These are phyloP conservation scores for Fusarium nelsonii DNA, from an alignment of 2,329 filamentous ascomycete species.

Conservation along the genomic window DNA sequence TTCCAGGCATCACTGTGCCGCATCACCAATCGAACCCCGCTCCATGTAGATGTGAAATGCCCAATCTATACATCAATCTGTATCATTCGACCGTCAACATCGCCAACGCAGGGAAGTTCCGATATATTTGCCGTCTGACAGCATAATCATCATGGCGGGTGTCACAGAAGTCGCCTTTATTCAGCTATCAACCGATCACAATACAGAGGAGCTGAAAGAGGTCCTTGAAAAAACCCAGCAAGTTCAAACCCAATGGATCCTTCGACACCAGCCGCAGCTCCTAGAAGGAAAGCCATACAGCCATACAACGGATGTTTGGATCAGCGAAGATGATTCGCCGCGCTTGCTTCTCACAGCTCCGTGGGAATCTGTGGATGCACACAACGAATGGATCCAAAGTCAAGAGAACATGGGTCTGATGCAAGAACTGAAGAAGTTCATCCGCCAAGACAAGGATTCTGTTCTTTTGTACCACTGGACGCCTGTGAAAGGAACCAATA, in stretches of 20 bases:
- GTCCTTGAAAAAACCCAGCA: conserved; percentile 50
- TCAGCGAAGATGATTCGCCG: conserved; percentile 53
- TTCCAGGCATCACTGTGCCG: conserved; percentile 16
- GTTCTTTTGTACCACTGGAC: conserved; percentile 59
- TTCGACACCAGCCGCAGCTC: conserved; percentile 53
- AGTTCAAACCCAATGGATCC: conserved; percentile 58
- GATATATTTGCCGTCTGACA: not conserved
- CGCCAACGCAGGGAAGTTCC: not conserved
- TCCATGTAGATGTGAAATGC: conserved; percentile 19
- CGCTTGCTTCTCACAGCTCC: conserved; percentile 59
- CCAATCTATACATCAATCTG: conserved; percentile 9
- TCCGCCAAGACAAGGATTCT: conserved; percentile 50
- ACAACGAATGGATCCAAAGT: conserved; percentile 59
- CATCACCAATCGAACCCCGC: conserved; percentile 22
- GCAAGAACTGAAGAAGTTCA: conserved; percentile 50
- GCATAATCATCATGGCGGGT: conserved; percentile 48
- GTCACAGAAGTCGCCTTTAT: conserved; percentile 58
- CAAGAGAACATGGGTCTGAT: conserved; percentile 56
- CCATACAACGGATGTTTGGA: conserved; percentile 53
- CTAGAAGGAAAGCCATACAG: conserved; percentile 49
- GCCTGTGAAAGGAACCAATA: conserved; percentile 45
- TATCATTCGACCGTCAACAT: not conserved
- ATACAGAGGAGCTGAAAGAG: conserved; percentile 52
- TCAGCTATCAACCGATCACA: conserved; percentile 48
- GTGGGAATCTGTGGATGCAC: conserved; percentile 59